Evolutionary conservation across 2,329 filamentous ascomycete genomes (phyloP).

Genomic region (Fusarium sp.): DNA sequence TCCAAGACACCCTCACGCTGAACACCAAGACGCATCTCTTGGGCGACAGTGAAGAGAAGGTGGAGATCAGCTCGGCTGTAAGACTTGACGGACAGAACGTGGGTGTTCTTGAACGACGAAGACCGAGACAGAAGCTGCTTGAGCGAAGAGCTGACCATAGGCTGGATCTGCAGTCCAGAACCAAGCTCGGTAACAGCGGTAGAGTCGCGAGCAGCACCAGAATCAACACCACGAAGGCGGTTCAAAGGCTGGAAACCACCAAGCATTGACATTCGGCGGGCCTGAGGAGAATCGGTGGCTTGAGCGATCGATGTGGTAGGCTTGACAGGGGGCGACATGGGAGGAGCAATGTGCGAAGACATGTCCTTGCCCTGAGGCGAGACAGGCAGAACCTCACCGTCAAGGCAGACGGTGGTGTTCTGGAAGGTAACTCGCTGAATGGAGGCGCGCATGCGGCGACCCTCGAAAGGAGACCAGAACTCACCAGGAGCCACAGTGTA

Average conservation of each 20-base stretch:
- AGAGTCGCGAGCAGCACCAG: slow-evolving; percentile 37
- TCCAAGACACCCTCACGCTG: slow-evolving; percentile 92
- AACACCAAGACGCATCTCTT: slow-evolving; percentile 96
- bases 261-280: slow-evolving; percentile 51
- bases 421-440: slow-evolving; percentile 83
- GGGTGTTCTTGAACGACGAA: slow-evolving; percentile 89
- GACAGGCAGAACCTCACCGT: slow-evolving; percentile 71
- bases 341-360: slow-evolving; percentile 73
- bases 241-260: slow-evolving; percentile 49
- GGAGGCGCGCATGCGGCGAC: slow-evolving; percentile 75
- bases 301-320: slow-evolving; percentile 59
- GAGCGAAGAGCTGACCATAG: slow-evolving; percentile 71
- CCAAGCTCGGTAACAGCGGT: slow-evolving; percentile 61
- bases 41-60: slow-evolving; percentile 93
- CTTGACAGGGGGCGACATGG: slow-evolving; percentile 71
- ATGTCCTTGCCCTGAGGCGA: slow-evolving; percentile 77
- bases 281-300: slow-evolving; percentile 54
- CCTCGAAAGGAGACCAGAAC: slow-evolving; percentile 80
- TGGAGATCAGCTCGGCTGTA: slow-evolving; percentile 91
- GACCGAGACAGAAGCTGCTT: slow-evolving; percentile 77
- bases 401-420: slow-evolving; percentile 79
- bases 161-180: slow-evolving; percentile 62
- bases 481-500: slow-evolving; percentile 66
- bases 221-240: slow-evolving; percentile 51
- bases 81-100: slow-evolving; percentile 92